A percentile compares a stretch with the other conserved stretches of the same genome.
These are phyloP conservation scores for Leccinum fuscescens DNA, from an alignment of 1,284 basidiomycete species.

Conservation along the genomic window DNA sequence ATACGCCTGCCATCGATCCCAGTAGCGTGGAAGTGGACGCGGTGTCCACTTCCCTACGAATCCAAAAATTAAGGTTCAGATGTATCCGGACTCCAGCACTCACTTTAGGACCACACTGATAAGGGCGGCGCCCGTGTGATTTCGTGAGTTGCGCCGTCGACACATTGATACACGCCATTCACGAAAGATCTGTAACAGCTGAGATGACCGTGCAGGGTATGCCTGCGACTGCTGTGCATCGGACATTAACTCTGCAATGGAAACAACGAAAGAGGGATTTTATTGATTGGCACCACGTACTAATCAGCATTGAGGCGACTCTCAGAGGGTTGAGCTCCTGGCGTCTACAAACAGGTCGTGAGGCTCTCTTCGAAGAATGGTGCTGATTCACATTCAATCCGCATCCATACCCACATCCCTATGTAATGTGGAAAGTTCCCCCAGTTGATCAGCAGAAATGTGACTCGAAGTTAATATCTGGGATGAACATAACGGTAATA, in stretches of 20 bases:
- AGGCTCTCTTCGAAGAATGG: background rate
- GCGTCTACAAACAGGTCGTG: background rate
- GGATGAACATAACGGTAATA: constrained; percentile 27
- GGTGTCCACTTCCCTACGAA: background rate
- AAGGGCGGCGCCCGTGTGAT: background rate
- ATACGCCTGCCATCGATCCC: background rate
- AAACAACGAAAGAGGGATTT: background rate
- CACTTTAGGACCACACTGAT: constrained; percentile 2
- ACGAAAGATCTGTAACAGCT: background rate
- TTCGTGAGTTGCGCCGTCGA: background rate
- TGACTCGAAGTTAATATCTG: constrained; percentile 18
- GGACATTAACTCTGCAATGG: constrained; percentile 1
- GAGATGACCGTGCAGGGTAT: background rate
- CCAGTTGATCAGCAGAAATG: constrained; percentile 17
- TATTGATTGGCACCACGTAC: constrained; percentile 12
- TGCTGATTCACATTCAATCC: background rate
- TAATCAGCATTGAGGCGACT: background rate
- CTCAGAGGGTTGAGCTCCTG: background rate
- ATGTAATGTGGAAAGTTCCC: constrained; percentile 13
- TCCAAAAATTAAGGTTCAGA: background rate
- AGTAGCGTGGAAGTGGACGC: background rate
- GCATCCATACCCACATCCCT: constrained; percentile 1
- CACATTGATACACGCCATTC: background rate
- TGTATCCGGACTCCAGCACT: background rate
- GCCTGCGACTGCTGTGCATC: constrained; percentile 4